Percentiles rank a stretch among this genome's conserved stretches.
These are phyloP conservation scores for Chiua sp. DNA, from an alignment of 1,284 basidiomycete genomes.

Conservation along the genomic window DNA sequence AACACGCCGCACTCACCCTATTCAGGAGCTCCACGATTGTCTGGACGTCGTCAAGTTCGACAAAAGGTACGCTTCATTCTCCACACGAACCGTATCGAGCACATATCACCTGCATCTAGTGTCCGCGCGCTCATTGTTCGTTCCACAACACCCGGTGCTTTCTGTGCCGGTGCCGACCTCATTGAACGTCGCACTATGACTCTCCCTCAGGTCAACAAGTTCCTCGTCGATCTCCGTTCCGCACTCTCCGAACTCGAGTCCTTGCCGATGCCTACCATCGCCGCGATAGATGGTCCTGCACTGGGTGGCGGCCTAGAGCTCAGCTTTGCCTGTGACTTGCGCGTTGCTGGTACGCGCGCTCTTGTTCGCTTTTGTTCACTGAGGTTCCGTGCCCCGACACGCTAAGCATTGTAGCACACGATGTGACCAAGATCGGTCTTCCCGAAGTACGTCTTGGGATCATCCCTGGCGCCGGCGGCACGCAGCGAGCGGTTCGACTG, in stretches of 20 bases:
- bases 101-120: conserved; percentile 41
- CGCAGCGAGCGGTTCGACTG: conserved; percentile 84
- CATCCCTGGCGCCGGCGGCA: conserved; percentile 96
- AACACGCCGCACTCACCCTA: conserved; percentile 5
- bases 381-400: background rate
- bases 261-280: conserved; percentile 88
- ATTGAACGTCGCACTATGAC: conserved; percentile 86
- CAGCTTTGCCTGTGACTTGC: conserved; percentile 85
- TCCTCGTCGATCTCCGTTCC: conserved; percentile 79
- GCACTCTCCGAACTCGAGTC: conserved; percentile 79
- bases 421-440: conserved; percentile 73
- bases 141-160: conserved; percentile 76
- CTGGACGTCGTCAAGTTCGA: conserved; percentile 73
- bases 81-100: background rate
- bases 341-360: conserved; percentile 70
- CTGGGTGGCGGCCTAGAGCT: conserved; percentile 93
- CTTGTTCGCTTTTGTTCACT: background rate
- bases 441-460: conserved; percentile 86
- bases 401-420: conserved; percentile 43
- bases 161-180: conserved; percentile 95
- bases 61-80: conserved; percentile 52
- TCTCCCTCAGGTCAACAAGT: conserved; percentile 73
- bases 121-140: conserved; percentile 81
- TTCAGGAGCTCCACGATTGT: conserved; percentile 74
- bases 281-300: conserved; percentile 92